These are phyloP conservation scores for Globisporangium solare DNA, from an alignment of 352 stramenopile genomes.

Conservation along the genomic window DNA sequence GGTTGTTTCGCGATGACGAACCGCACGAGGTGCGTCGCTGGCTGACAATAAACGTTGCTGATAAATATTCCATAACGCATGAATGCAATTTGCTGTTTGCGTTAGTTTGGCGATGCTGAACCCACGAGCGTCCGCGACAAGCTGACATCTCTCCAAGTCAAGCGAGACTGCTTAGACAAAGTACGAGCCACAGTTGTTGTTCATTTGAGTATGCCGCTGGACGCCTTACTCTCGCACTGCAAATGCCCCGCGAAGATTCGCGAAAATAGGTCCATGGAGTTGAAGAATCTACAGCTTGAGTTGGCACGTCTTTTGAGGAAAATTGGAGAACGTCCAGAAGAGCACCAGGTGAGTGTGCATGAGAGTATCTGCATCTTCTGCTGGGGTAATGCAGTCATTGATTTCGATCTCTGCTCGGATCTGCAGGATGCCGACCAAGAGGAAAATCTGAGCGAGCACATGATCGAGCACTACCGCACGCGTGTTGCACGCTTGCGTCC, in stretches of 20 bases:
- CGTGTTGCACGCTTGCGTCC: slow-evolving; percentile 6
- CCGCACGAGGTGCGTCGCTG: slow-evolving; percentile 12
- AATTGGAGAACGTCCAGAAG: neutral
- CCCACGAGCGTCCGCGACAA: slow-evolving; percentile 22
- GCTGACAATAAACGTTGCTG: too few species aligned
- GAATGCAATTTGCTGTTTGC: too few species aligned
- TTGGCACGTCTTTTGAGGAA: neutral
- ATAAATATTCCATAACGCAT: too few species aligned
- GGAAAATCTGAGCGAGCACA: slow-evolving; percentile 13
- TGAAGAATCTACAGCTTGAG: neutral
- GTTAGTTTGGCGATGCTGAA: slow-evolving; percentile 10
- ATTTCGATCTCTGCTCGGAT: neutral
- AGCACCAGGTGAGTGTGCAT: neutral
- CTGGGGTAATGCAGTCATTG: too few species aligned
- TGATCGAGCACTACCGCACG: slow-evolving; percentile 4
- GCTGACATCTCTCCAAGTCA: slow-evolving; percentile 30
- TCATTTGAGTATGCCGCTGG: too few species aligned
- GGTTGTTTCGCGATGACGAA: slow-evolving; percentile 27
- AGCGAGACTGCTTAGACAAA: slow-evolving; percentile 34
- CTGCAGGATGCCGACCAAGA: neutral
- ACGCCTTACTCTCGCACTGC: too few species aligned
- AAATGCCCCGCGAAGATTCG: slow-evolving; percentile 14
- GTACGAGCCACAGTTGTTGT: slow-evolving; percentile 10
- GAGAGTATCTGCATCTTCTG: too few species aligned
- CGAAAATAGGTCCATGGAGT: neutral